phyloP scores from a whole-genome alignment of 179 eudicot species.

The Carnegiea gigantea region DNA sequence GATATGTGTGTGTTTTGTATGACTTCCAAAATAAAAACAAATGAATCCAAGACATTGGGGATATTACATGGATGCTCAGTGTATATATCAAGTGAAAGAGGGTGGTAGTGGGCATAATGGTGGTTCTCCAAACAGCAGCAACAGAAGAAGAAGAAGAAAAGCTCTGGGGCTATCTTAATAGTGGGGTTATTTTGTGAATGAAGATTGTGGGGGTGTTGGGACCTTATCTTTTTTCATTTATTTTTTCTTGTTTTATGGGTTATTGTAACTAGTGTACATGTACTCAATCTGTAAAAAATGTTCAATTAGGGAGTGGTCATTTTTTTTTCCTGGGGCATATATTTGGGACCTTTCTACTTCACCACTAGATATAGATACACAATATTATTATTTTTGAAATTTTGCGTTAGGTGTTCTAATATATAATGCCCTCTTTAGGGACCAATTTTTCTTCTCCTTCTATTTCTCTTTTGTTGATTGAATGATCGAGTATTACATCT shows the following conservation, averaged over 20 bases:
- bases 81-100: not conserved
- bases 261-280: slow-evolving; percentile 19
- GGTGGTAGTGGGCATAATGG: slow-evolving; percentile 8
- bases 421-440: not conserved
- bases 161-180: not conserved
- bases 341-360: not conserved
- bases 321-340: not conserved
- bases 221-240: too few species aligned
- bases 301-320: slow-evolving; percentile 10
- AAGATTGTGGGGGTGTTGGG: slow-evolving; percentile 9
- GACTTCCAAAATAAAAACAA: not conserved
- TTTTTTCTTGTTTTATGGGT: not conserved
- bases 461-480: not conserved
- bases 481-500: too few species aligned
- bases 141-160: not conserved
- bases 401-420: not conserved
- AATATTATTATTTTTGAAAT: not conserved
- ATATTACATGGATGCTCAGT: slow-evolving; percentile 1
- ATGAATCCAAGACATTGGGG: not conserved
- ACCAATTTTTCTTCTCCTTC: not conserved
- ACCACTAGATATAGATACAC: not conserved
- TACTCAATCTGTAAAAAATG: slow-evolving; percentile 12
- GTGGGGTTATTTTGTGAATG: not conserved
- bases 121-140: not conserved
- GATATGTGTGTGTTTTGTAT: not conserved